These are phyloP conservation scores for Colletotrichum tabaci DNA, from an alignment of 2,329 filamentous ascomycete species.

Conservation along the genomic window DNA sequence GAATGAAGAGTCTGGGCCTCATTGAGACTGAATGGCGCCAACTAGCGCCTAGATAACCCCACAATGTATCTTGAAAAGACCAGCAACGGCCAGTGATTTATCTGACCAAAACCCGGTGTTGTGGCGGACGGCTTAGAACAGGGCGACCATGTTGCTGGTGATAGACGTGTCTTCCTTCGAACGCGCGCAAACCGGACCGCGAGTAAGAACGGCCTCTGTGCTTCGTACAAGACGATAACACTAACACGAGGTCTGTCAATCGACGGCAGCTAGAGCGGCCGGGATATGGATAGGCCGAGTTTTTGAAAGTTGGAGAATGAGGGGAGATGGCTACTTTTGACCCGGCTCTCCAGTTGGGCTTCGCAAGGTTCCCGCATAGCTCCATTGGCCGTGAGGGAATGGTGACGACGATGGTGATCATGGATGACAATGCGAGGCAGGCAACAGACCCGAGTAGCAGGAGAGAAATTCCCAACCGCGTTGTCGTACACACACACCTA, in stretches of 20 bases:
- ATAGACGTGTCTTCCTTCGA: conserved; percentile 1
- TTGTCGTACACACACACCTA: too few species aligned
- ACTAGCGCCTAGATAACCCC: not conserved
- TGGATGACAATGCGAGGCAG: not conserved
- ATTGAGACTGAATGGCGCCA: not conserved
- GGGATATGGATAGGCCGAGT: not conserved
- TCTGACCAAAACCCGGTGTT: conserved; percentile 15
- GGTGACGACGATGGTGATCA: conserved; percentile 12
- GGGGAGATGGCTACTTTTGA: not conserved
- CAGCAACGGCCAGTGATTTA: conserved; percentile 12
- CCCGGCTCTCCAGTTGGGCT: not conserved
- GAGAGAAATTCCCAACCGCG: not conserved
- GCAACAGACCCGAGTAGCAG: not conserved
- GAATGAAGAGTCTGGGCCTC: not conserved
- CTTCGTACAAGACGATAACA: not conserved
- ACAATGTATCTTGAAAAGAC: not conserved
- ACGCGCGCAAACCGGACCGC: not conserved
- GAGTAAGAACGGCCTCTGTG: not conserved
- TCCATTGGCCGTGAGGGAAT: not conserved
- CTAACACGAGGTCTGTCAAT: not conserved
- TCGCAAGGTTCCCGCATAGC: not conserved
- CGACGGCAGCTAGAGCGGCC: not conserved
- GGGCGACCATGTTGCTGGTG: conserved; percentile 11
- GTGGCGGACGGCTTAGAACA: not conserved
- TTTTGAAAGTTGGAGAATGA: not conserved